Evolutionary conservation across 2,329 filamentous ascomycete genomes (phyloP).

Genomic region (Aureobasidium sp.): DNA sequence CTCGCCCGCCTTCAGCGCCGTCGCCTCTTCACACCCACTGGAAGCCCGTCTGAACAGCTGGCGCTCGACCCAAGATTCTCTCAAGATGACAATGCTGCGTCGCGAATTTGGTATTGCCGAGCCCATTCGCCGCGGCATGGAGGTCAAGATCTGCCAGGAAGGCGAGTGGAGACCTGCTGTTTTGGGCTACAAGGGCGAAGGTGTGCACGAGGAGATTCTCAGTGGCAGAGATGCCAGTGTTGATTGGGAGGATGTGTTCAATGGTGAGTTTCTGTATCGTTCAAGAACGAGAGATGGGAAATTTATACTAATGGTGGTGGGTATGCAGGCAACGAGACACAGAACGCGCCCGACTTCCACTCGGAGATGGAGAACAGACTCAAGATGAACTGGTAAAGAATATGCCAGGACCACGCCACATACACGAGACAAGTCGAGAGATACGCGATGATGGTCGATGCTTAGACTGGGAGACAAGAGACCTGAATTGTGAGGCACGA

Average conservation of each 20-base stretch:
- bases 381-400: slow-evolving; percentile 58
- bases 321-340: slow-evolving; percentile 56
- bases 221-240: slow-evolving; percentile 69
- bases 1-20: slow-evolving; percentile 25
- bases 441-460: neutral
- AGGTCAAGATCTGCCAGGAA: slow-evolving; percentile 77
- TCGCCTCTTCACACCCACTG: slow-evolving; percentile 76
- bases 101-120: slow-evolving; percentile 88
- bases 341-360: slow-evolving; percentile 66
- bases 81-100: slow-evolving; percentile 84
- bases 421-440: neutral
- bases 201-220: slow-evolving; percentile 85
- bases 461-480: neutral
- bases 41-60: slow-evolving; percentile 83
- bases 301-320: neutral
- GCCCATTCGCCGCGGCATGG: slow-evolving; percentile 88
- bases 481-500: neutral
- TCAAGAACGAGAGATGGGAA: neutral
- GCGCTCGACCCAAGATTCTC: slow-evolving; percentile 77
- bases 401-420: neutral
- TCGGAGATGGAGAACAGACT: slow-evolving; percentile 91
- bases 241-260: slow-evolving; percentile 91
- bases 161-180: slow-evolving; percentile 73
- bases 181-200: slow-evolving; percentile 45
- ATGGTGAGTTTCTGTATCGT: slow-evolving; percentile 43